Evolutionary conservation across 2,329 filamentous ascomycete genomes (phyloP), one percentile per base, ranked within the genome.

Genomic region (Claviceps sp.): DNA sequence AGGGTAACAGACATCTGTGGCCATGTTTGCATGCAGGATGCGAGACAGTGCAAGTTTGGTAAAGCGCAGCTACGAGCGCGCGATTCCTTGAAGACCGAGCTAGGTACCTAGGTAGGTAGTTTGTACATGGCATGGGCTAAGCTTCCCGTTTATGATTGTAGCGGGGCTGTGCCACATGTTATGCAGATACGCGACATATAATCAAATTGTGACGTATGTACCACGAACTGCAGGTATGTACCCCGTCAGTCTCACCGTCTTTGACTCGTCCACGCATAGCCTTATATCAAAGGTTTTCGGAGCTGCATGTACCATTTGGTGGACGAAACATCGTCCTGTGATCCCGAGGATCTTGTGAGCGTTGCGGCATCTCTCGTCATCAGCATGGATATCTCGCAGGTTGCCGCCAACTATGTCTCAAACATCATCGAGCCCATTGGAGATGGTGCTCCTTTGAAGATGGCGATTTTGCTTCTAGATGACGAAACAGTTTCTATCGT

Each of bases 381-480:
- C 24, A 47, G 44, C 13, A 98, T 98, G 93, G 93, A 98, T 66
- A 83, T 97, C 63, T 87, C 94, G 56, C 86, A 94, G 67, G 88
- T 90, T 59, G 84, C 96, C 65, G 85, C 90, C 62, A 87, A 89
- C 71, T 98, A 98, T 75, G 85, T 98, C 76, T 85, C 85, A 67
- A 95, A 90, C 78, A 95, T 98, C 82, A 84, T 97, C 67, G 85
- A 88, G 58, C 62, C 67, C 45, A 57, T 61, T 20, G 87, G 87
- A 63, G 89, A 95, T 70, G 76, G 73, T 63, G 75, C 81, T 49
- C 84, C 87, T 22, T 80, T 87, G 43, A 97, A 96, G 75, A 98
- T 98, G 93, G 98, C 98, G 81, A 93, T 97, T 55, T 74, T 98
- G 53, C 74, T 98, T 57, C 75, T 98, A 60, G 93, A 98, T 69